A percentile compares a stretch with the other conserved stretches of the same genome.
These are phyloP conservation scores for Eucommia ulmoides DNA, from an alignment of 257 asterid genomes.

Conservation along the genomic window DNA sequence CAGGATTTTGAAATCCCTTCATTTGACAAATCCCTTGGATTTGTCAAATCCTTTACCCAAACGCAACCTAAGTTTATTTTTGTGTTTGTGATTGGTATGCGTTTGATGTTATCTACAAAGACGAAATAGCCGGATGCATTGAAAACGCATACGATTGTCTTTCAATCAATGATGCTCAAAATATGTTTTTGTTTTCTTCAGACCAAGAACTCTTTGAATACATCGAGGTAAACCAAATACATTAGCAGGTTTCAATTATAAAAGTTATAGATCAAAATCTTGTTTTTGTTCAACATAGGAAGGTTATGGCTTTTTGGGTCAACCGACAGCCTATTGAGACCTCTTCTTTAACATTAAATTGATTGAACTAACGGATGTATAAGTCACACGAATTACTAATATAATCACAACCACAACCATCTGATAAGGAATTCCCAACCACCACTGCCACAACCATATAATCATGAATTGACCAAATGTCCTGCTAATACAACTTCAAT, in stretches of 20 bases:
- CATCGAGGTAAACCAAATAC: constrained; percentile 41
- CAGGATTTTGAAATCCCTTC: no score
- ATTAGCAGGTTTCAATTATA: not conserved
- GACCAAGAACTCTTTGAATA: constrained; percentile 58
- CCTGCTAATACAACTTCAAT: no score
- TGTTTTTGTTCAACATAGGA: not conserved
- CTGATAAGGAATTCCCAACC: no score
- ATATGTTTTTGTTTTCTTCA: constrained; percentile 62
- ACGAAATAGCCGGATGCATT: constrained; percentile 95
- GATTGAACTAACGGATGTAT: no score
- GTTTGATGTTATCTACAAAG: no score
- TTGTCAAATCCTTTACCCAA: no score
- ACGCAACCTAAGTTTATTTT: not conserved
- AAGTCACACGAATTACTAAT: no score
- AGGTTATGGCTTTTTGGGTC: not conserved
- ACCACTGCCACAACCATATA: no score
- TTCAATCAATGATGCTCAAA: constrained; percentile 47
- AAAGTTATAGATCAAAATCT: not conserved
- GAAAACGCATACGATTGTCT: constrained; percentile 87
- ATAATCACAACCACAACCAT: no score
- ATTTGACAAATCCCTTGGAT: no score
- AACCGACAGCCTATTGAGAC: not conserved
- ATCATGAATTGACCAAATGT: no score
- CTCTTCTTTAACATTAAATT: not conserved
- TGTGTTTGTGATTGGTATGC: no score